phyloP scores from a whole-genome alignment of 192 early-diverging fungal genomes.

The Coemansia sp. region DNA sequence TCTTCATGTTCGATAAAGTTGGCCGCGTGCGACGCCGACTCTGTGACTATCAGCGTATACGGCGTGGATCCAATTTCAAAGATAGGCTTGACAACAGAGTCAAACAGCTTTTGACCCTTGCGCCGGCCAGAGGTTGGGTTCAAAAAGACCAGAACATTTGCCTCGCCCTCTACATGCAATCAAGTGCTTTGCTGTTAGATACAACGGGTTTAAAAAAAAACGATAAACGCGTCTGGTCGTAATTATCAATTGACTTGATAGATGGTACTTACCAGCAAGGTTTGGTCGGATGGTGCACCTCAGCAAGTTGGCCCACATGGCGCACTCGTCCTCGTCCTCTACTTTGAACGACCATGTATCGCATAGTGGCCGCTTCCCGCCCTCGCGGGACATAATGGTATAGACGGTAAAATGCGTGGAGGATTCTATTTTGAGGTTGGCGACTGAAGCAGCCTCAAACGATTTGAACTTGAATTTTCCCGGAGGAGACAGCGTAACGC shows the following conservation, averaged over 20 bases:
- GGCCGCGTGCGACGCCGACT: constrained; percentile 25
- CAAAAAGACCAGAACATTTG: constrained; percentile 34
- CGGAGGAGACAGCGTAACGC: constrained; percentile 43
- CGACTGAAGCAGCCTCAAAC: constrained; percentile 30
- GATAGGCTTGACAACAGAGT: constrained; percentile 49
- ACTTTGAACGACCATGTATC: constrained; percentile 53
- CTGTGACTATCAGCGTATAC: constrained; percentile 42
- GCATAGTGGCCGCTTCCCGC: constrained; percentile 45
- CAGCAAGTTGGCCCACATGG: constrained; percentile 40
- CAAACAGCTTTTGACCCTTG: constrained; percentile 43
- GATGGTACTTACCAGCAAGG: constrained; percentile 25
- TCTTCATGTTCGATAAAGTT: constrained; percentile 40
- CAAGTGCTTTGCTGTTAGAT: not conserved
- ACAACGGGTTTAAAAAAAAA: not conserved
- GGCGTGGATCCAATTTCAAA: constrained; percentile 32
- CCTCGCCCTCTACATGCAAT: constrained; percentile 18
- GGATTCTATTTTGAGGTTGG: constrained; percentile 27
- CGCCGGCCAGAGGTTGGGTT: constrained; percentile 49
- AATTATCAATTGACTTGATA: too few relatives aligned
- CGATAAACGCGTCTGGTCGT: not conserved
- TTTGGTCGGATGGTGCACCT: constrained; percentile 37
- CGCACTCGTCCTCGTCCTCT: constrained; percentile 42
- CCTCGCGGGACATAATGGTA: constrained; percentile 38
- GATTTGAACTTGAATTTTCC: constrained; percentile 54
- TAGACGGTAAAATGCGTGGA: constrained; percentile 55